Conservation (phyloP, 164 flowering plant species). For the Sextonia rubra region DNA sequence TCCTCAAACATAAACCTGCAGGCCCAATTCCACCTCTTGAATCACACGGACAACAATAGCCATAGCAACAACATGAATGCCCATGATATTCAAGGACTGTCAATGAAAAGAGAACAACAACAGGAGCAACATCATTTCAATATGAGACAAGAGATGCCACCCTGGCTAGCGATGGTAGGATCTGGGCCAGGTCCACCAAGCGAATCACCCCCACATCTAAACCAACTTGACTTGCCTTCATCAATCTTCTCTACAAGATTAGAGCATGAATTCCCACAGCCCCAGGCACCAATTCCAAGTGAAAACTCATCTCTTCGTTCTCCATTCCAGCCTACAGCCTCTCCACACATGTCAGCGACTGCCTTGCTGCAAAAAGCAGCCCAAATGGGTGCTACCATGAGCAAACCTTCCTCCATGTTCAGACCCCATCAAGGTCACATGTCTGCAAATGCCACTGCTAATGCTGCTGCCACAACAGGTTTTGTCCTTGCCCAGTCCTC, state of each 20-base stretch:
- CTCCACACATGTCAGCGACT: conserved; percentile 86
- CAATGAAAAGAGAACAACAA: conserved; percentile 51
- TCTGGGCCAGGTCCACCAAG: conserved; percentile 16
- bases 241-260: conserved; percentile 30
- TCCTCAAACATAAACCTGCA: conserved; percentile 17
- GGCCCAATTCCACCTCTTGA: conserved; percentile 20
- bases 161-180: conserved; percentile 46
- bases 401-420: conserved; percentile 25
- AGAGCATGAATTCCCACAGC: conserved; percentile 20
- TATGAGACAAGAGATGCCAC: conserved; percentile 44
- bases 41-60: neutral
- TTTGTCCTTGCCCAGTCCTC: conserved; percentile 46
- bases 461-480: conserved; percentile 22
- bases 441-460: conserved; percentile 20
- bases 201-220: neutral
- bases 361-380: conserved; percentile 94
- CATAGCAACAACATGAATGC: conserved; percentile 5
- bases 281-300: conserved; percentile 11
- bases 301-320: conserved; percentile 12
- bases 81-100: conserved; percentile 30
- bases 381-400: conserved; percentile 80
- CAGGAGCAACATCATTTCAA: conserved; percentile 9
- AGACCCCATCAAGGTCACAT: conserved; percentile 50
- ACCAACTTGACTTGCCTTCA: conserved; percentile 25
- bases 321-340: conserved; percentile 21